Base-by-base conservation (phyloP, 108 stramenopile species). In the Pseudonitzschia delicatissima region DNA sequence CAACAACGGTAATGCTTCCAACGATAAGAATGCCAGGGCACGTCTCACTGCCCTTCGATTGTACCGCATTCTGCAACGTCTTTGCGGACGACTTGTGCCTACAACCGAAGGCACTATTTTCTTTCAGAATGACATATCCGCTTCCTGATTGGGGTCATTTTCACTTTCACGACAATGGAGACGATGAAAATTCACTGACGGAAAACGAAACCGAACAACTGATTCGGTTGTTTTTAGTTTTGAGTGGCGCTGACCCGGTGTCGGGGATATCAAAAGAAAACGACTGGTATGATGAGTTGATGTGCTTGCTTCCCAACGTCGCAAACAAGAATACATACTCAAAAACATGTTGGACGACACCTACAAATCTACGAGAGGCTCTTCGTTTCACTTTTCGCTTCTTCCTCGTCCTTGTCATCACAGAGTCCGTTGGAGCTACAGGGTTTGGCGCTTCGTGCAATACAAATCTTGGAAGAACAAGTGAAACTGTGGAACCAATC, bases 321-420 rank as follows among this genome's bases (percentile, higher is more conserved):
- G 53, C 28, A n/a, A 6, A 5, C 1, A 28, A 25, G 32, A 55
- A 34, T n/a, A 28, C 13, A 27, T n/a, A 55, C 8, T 9, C 23
- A 42, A 35, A 28, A 58, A 52, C 66, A 6, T 77, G 70, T 33
- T 77, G 76, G 76, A 77, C 76, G 31, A 64, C 69, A 2, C 44
- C 25, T 18, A 1, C 15, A 23, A 35, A 67, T 36, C 47, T 77
- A 17, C 68, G 63, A 57, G 39, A 66, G 18, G 69, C 76, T 12
- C 26, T 77, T 35, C 63, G 69, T 1, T 40, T 25, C n/a, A 64
- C 76, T 3, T 77, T 77, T 53, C 62, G 45, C 47, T 48, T n/a
- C 47, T 21, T 18, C 26, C 6, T 31, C 62, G 9, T 34, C 17
- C 27, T 4, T 20, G 28, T 44, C 29, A 15, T 25, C 57, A 4